phyloP scores from a whole-genome alignment of 2,329 filamentous ascomycete species.

The Drechslera avenae region DNA sequence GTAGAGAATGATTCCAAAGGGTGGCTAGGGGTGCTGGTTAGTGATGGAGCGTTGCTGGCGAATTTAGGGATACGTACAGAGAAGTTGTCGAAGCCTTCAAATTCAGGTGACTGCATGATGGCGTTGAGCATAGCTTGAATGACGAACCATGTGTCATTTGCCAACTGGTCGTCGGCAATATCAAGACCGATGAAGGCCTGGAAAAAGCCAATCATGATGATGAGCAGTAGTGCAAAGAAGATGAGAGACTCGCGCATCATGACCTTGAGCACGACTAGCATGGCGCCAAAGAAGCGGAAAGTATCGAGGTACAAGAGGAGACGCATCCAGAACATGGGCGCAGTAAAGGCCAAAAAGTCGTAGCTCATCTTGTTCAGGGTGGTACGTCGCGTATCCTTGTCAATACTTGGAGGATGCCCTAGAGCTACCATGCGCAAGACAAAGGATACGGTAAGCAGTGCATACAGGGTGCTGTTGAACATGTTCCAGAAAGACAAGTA shows the following conservation, averaged over 20 bases:
- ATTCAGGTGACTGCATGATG: constrained; percentile 90
- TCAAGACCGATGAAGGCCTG: constrained; percentile 95
- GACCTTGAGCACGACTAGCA: constrained; percentile 91
- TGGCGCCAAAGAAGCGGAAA: constrained; percentile 94
- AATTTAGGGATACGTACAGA: constrained; percentile 51
- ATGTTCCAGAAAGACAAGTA: constrained; percentile 98
- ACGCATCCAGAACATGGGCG: constrained; percentile 96
- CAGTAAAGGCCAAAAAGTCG: constrained; percentile 90
- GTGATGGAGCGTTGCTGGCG: not conserved
- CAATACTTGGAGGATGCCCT: constrained; percentile 59
- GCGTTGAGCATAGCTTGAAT: constrained; percentile 84
- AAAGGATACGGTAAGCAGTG: constrained; percentile 77
- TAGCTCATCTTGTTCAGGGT: constrained; percentile 83
- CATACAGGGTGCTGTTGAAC: constrained; percentile 86
- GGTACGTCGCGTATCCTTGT: constrained; percentile 51
- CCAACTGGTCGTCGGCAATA: constrained; percentile 70
- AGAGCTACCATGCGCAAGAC: constrained; percentile 79
- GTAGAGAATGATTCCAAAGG: constrained; percentile 93
- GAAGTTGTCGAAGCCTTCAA: constrained; percentile 86
- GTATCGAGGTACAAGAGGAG: constrained; percentile 91
- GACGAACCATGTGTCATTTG: constrained; percentile 73
- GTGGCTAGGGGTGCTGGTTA: constrained; percentile 56
- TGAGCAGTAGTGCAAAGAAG: constrained; percentile 87
- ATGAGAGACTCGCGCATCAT: constrained; percentile 76
- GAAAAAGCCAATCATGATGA: constrained; percentile 85